A percentile compares a stretch with the other conserved stretches of the same genome.
Evolutionary conservation across 2,329 filamentous ascomycete species (phyloP).

Genomic region (Cladosporium sp.): DNA sequence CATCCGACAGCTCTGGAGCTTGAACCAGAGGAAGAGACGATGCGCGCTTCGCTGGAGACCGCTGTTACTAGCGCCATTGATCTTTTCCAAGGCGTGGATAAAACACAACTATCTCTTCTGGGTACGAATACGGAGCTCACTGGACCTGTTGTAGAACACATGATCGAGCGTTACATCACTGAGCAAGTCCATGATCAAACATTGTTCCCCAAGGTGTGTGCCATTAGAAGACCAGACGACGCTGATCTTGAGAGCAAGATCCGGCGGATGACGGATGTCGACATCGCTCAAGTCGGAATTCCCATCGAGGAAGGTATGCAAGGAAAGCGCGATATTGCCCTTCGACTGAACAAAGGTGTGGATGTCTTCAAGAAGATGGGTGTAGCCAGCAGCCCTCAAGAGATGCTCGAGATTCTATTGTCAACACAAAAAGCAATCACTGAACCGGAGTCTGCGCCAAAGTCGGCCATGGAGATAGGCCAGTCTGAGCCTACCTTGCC

Average conservation of each 20-base stretch:
- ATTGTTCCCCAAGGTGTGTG: constrained; percentile 78
- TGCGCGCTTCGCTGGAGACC: constrained; percentile 85
- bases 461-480: constrained; percentile 28
- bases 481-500: constrained; percentile 52
- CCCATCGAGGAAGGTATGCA: constrained; percentile 73
- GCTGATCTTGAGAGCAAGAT: constrained; percentile 86
- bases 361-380: constrained; percentile 87
- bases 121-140: constrained; percentile 93
- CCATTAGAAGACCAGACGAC: constrained; percentile 78
- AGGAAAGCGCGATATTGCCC: constrained; percentile 78
- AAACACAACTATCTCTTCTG: constrained; percentile 87
- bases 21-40: constrained; percentile 87
- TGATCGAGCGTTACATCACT: constrained; percentile 92
- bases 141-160: constrained; percentile 82
- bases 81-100: constrained; percentile 92
- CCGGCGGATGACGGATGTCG: constrained; percentile 87
- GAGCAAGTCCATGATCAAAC: constrained; percentile 86
- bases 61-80: constrained; percentile 93
- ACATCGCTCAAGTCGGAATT: constrained; percentile 92
- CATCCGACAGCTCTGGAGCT: constrained; percentile 61
- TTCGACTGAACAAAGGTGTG: constrained; percentile 74
- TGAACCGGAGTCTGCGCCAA: constrained; percentile 38
- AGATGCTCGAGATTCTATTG: constrained; percentile 81
- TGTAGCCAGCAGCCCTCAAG: constrained; percentile 74
- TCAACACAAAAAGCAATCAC: constrained; percentile 83